Conservation (phyloP, 352 stramenopile species). For the Phytophthora fragariae region DNA sequence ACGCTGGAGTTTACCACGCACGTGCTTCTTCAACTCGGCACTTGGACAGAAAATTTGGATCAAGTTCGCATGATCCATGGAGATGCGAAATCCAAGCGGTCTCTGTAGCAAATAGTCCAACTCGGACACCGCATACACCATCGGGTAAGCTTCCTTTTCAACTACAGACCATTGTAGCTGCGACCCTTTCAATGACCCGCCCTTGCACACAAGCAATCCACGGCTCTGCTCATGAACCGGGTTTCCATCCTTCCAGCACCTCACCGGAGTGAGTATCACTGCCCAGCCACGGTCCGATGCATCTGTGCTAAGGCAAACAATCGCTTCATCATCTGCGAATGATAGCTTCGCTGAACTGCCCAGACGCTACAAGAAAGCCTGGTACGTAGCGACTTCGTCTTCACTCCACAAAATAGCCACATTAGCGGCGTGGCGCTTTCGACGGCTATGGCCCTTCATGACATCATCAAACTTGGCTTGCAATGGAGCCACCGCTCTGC, state of each 20-base stretch:
- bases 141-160: background rate
- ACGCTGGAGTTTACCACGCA: conserved; percentile 12
- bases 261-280: background rate
- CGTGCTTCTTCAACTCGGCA: conserved; percentile 4
- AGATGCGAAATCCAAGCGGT: background rate
- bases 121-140: background rate
- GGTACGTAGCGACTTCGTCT: background rate
- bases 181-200: background rate
- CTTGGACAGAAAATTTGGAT: background rate
- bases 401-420: background rate
- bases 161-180: background rate
- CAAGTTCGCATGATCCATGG: background rate
- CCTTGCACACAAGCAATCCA: background rate
- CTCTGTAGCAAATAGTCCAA: background rate
- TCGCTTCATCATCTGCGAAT: background rate
- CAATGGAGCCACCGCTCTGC: background rate
- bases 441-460: background rate
- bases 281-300: background rate
- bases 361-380: background rate
- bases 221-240: background rate
- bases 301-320: background rate
- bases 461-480: conserved; percentile 2
- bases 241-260: background rate
- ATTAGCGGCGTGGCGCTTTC: background rate
- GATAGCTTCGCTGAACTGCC: background rate